Evolutionary conservation across 139 green algal species (phyloP), one percentile per base, ranked within the genome.

Genomic region (Coelastrella sp.): DNA sequence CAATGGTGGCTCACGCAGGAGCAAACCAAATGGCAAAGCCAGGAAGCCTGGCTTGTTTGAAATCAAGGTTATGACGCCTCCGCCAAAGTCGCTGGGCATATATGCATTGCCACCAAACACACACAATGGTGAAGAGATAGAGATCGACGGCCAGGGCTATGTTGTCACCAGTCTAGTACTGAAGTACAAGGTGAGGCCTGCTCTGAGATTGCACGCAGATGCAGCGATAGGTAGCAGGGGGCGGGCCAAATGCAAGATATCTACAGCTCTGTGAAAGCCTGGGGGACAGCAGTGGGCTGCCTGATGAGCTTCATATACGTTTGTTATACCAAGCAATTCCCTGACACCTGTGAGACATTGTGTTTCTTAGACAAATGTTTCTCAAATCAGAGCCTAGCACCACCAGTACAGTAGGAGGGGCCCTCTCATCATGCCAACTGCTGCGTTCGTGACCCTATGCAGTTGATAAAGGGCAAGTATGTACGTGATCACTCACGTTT

Each of bases 101-200:
- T 95, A 95, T 47, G 90, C 91, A 4, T 86, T 96, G 64, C 94
- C 94, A 4, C 92, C 92, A 3, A 89, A 93, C 64, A 96, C 94
- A 7, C 92, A 95, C 83, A 94, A 92, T 64, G 93, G 89, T 3
- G 93, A 96, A 80, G 76, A 91, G 85, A 94, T 94, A 61, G 92
- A 94, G n/a, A 91, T 94, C 23, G 93, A 94, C 5, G 92, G 92
- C n/a, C 23, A 83, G 66, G 91, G 90, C 73, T 73, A 86, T 64
- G 80, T 86, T n/a, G 59, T 73, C 14, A 73, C 80, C 58, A 75
- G 80, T 22, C 58, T 86, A 6, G n/a, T 73, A 6, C 20, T 86
- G 19, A 58, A 64, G 47, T 83, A 83, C 77, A 83, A 64, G 77
- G 77, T 83, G 19, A n/a, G 14, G 74, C n/a, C 19, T 32, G 32